These are phyloP conservation scores for Aegilops sharonensis DNA, from an alignment of 176 grass and related monocot genomes.

Conservation along the genomic window DNA sequence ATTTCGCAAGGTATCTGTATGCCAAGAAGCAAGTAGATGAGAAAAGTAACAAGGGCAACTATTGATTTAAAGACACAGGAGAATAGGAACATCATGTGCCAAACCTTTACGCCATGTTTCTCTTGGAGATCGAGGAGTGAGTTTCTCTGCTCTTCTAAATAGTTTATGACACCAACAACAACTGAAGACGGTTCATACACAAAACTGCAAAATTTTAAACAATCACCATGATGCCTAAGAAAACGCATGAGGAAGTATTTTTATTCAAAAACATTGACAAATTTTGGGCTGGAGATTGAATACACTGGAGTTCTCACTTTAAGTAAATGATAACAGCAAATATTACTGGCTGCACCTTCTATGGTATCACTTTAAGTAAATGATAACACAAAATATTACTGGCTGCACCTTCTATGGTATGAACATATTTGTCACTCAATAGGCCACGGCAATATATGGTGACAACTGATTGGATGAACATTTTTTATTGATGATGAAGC, in stretches of 20 bases:
- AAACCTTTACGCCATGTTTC: constrained; percentile 75
- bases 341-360: neutral
- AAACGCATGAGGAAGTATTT: neutral
- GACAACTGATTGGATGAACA: neutral
- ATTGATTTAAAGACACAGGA: neutral
- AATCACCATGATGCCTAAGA: neutral
- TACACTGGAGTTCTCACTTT: neutral
- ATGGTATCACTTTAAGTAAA: constrained; percentile 13
- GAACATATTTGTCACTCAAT: constrained; percentile 2
- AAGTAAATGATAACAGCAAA: neutral
- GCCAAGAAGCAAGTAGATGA: constrained; percentile 27
- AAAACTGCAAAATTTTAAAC: constrained; percentile 55
- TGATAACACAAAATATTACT: neutral
- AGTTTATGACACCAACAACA: constrained; percentile 78
- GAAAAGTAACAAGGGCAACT: neutral
- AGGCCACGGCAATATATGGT: neutral
- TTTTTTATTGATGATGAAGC: neutral
- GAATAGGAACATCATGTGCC: constrained; percentile 27
- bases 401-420: neutral
- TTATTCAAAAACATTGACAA: neutral
- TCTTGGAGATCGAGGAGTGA: constrained; percentile 83
- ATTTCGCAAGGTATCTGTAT: constrained; percentile 85
- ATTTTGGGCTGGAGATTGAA: neutral
- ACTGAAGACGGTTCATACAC: constrained; percentile 89
- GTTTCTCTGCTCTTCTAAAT: constrained; percentile 85